These are phyloP conservation scores for Leccinum fibrillosum DNA, from an alignment of 768 basidiomycete species.

Conservation along the genomic window DNA sequence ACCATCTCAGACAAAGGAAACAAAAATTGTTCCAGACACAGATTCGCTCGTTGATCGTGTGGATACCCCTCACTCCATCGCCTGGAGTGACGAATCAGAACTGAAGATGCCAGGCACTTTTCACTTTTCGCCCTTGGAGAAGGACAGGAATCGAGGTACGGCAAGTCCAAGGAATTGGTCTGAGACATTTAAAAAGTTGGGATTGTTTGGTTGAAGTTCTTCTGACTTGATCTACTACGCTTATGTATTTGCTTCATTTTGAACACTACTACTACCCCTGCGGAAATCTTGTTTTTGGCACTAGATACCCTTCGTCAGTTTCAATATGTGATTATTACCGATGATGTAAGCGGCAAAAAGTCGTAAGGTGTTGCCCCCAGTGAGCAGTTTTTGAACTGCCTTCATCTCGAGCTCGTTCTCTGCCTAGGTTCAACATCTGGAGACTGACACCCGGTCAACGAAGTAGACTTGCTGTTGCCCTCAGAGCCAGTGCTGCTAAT, in stretches of 20 bases:
- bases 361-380: too few species aligned
- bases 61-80: slow-evolving; percentile 4
- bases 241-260: neutral
- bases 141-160: neutral
- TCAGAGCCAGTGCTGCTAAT: neutral
- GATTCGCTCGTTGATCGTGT: neutral
- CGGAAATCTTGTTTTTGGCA: too few species aligned
- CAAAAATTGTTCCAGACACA: neutral
- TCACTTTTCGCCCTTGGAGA: slow-evolving; percentile 22
- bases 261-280: neutral
- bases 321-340: too few species aligned
- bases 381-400: too few species aligned
- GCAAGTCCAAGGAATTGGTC: slow-evolving; percentile 16
- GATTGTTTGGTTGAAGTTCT: slow-evolving; percentile 19
- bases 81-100: slow-evolving; percentile 30
- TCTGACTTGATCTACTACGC: neutral
- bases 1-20: slow-evolving; percentile 1
- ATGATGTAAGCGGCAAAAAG: too few species aligned
- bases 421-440: too few species aligned
- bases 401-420: too few species aligned
- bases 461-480: neutral
- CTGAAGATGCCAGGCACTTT: slow-evolving; percentile 55
- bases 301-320: too few species aligned
- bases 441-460: neutral
- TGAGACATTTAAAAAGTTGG: slow-evolving; percentile 21